Evolutionary conservation across 2,329 filamentous ascomycete genomes (phyloP), one percentile per base, ranked within the genome.

Genomic region (Dryadomyces quercus-mongolicae): DNA sequence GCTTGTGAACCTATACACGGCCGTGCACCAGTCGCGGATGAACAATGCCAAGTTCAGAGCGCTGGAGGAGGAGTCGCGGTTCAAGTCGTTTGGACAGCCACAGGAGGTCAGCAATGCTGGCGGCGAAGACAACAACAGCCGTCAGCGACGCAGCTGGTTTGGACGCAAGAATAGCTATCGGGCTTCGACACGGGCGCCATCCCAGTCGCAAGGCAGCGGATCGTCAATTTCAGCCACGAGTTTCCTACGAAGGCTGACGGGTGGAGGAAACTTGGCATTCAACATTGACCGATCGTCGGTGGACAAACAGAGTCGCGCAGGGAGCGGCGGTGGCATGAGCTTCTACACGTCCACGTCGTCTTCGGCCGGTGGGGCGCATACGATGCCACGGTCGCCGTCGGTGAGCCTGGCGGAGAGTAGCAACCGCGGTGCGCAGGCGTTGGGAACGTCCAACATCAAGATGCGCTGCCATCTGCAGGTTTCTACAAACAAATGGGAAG

Each of bases 11-110:
- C 75, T 98, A 5, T 98, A 96, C 68, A 80, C 80, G 63, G 80
- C 92, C 46, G 91, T 97, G 58, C 94, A 97, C 68, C 79, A 86
- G 57, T 84, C 91, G 20, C 86, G 93, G 49, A 86, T 95, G 66
- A 88, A 95, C 70, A 96, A 97, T 65, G 85, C 89, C 53, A 92
- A 90, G 54, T 96, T 92, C 70, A 90, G 79, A 55, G 74, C 80
- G 49, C 73, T 85, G 18, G 79, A 81, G 61, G 77, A 84, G 58
- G 80, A 84, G 59, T 87, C 74, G 66, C 84, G 67, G 61, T 90
- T 74, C 78, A 88, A 75, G 76, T 86, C 72, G 71, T 94, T 76
- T 72, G 88, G 75, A 59, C 83, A 73, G 70, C 74, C 65, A 60
- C 74, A 76, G 62, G 60, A 70, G 60, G 22, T 43, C 3, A 63